Evolutionary conservation across 768 basidiomycete species (phyloP).

Genomic region (Boletus reticulatus): DNA sequence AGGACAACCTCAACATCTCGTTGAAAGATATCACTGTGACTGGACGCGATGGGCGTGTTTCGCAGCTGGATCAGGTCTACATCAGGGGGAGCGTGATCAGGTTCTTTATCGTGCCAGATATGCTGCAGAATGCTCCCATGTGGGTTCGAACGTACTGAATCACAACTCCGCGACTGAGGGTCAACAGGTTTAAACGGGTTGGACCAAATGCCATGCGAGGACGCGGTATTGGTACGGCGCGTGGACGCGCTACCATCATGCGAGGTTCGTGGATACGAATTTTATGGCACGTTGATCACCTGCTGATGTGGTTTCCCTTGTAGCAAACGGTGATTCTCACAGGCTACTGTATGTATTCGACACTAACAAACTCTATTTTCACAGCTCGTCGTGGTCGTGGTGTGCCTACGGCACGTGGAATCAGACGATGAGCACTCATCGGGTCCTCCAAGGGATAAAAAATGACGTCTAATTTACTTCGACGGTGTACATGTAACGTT

Average conservation of each 20-base stretch:
- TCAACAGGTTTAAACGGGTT: constrained; percentile 92
- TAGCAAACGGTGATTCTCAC: constrained; percentile 70
- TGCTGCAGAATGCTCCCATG: constrained; percentile 99
- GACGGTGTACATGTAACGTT: constrained; percentile 15
- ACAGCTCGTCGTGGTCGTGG: constrained; percentile 87
- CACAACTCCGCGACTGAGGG: constrained; percentile 7
- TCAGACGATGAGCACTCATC: constrained; percentile 59
- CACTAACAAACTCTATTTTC: constrained; percentile 14
- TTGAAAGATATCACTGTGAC: constrained; percentile 97
- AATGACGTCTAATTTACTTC: constrained; percentile 10
- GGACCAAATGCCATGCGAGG: constrained; percentile 99
- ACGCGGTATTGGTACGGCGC: constrained; percentile 97
- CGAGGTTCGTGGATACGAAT: constrained; percentile 60
- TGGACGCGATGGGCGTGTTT: constrained; percentile 95
- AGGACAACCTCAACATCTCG: constrained; percentile 97
- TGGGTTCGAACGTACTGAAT: constrained; percentile 40
- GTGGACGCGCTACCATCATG: constrained; percentile 98
- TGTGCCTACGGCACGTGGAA: constrained; percentile 72
- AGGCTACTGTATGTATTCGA: neutral
- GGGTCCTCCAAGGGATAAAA: neutral
- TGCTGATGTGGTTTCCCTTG: constrained; percentile 20
- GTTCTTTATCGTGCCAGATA: constrained; percentile 99
- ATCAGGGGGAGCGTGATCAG: constrained; percentile 97
- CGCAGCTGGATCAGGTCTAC: constrained; percentile 98
- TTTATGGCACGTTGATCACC: constrained; percentile 3